Evolutionary conservation across 176 grass and related monocot species (phyloP).

Genomic region (Neostapfia colusana): DNA sequence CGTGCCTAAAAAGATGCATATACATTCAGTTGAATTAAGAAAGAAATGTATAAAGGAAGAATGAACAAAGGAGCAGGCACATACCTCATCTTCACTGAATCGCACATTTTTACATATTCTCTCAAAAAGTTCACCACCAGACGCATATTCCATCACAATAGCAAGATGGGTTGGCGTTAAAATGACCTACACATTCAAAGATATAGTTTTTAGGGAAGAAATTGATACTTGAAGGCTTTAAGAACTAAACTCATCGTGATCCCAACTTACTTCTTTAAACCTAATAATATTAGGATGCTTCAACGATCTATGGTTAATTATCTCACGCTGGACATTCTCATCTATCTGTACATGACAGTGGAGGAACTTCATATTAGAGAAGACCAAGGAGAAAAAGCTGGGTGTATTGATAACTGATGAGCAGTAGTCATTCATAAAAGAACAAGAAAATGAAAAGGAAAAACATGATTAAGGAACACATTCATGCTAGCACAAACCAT

Average conservation of each 20-base stretch:
- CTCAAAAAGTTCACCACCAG: slow-evolving; percentile 94
- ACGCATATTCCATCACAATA: slow-evolving; percentile 99
- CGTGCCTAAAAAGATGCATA: slow-evolving; percentile 65
- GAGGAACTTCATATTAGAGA: slow-evolving; percentile 38
- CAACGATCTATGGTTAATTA: slow-evolving; percentile 97
- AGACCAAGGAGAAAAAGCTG: slow-evolving; percentile 5
- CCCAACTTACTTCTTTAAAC: slow-evolving; percentile 81
- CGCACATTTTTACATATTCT: slow-evolving; percentile 82
- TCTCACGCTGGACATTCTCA: slow-evolving; percentile 95
- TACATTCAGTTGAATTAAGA: not conserved
- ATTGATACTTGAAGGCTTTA: not conserved
- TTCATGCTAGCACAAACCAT: not conserved
- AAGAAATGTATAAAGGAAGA: slow-evolving; percentile 27
- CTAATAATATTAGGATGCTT: slow-evolving; percentile 95
- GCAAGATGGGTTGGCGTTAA: slow-evolving; percentile 98
- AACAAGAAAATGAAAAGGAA: not conserved
- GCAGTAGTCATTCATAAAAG: not conserved
- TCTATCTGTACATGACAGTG: slow-evolving; percentile 75
- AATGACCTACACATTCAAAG: slow-evolving; percentile 64
- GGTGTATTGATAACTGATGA: not conserved
- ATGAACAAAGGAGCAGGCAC: slow-evolving; percentile 19
- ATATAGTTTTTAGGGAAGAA: not conserved
- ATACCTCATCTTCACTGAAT: slow-evolving; percentile 95
- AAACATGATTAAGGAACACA: slow-evolving; percentile 4
- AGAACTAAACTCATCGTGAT: not conserved